Conservation (phyloP, 108 stramenopile genomes). For the Seminavis robusta region DNA sequence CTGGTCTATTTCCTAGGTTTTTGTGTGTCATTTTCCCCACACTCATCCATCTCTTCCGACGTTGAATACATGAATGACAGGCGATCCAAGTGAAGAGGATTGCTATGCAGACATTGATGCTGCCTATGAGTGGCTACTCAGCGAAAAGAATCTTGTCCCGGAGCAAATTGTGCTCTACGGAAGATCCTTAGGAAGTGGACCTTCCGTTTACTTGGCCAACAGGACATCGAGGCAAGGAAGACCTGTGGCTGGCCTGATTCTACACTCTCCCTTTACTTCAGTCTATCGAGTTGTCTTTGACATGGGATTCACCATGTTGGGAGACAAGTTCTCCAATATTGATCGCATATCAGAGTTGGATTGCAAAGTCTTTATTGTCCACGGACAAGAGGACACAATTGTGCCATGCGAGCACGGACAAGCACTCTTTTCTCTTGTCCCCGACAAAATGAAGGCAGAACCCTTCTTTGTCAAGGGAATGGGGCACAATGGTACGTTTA, state of each 20-base stretch:
- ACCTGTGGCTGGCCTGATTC: constrained; percentile 72
- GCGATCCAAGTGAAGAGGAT: constrained; percentile 37
- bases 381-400: constrained; percentile 69
- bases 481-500: constrained; percentile 33
- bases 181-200: constrained; percentile 57
- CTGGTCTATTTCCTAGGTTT: not conserved
- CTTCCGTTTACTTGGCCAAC: constrained; percentile 77
- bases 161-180: constrained; percentile 71
- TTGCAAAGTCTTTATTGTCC: constrained; percentile 71
- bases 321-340: constrained; percentile 84
- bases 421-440: constrained; percentile 61
- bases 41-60: too few relatives aligned
- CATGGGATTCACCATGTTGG: constrained; percentile 69
- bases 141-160: constrained; percentile 33
- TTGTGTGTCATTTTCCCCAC: constrained; percentile 10
- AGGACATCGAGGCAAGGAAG: constrained; percentile 51
- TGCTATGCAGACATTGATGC: constrained; percentile 77
- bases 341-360: constrained; percentile 34
- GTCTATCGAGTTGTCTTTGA: constrained; percentile 78
- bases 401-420: constrained; percentile 80
- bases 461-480: constrained; percentile 50
- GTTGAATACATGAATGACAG: too few relatives aligned
- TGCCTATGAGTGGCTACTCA: constrained; percentile 61
- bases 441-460: constrained; percentile 39
- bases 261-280: constrained; percentile 77